phyloP scores from a whole-genome alignment of 495 filamentous ascomycete species.

The Penicillium antarcticum region DNA sequence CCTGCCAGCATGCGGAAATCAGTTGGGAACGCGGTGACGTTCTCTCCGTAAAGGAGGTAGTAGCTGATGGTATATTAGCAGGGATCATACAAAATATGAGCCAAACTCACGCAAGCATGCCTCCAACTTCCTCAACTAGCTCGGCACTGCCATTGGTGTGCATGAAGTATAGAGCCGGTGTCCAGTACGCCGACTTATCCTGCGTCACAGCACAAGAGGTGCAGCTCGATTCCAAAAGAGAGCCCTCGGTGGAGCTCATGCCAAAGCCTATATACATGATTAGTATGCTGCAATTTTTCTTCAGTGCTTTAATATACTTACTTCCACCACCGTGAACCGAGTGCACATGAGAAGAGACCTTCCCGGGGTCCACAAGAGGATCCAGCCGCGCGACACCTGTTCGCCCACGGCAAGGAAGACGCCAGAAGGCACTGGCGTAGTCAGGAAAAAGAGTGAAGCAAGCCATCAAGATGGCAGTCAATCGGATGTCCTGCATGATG shows the following conservation, averaged over 20 bases:
- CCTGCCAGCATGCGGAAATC: conserved; percentile 87
- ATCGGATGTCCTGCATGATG: conserved; percentile 22
- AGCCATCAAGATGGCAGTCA: conserved; percentile 23
- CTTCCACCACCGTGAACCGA: conserved; percentile 51
- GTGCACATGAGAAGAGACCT: conserved; percentile 48
- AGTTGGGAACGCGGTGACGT: conserved; percentile 71
- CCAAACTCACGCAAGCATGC: conserved; percentile 52
- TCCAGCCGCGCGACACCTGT: conserved; percentile 59
- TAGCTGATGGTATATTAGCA: conserved; percentile 47
- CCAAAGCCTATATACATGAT: conserved; percentile 43
- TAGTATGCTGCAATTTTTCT: background rate
- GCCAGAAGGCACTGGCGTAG: conserved; percentile 72
- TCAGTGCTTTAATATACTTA: conserved; percentile 29
- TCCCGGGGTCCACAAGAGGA: conserved; percentile 48
- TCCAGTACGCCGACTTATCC: conserved; percentile 63
- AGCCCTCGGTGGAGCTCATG: conserved; percentile 35
- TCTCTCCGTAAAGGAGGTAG: conserved; percentile 64
- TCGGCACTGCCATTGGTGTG: conserved; percentile 53
- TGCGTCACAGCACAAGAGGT: conserved; percentile 57
- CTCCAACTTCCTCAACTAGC: conserved; percentile 51
- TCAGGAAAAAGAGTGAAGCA: conserved; percentile 31
- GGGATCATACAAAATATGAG: background rate
- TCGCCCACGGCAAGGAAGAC: conserved; percentile 72
- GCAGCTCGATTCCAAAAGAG: conserved; percentile 46
- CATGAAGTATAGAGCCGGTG: conserved; percentile 56